Base-by-base conservation (phyloP, 495 filamentous ascomycete species). In the Penicillium cosmopolitanum region DNA sequence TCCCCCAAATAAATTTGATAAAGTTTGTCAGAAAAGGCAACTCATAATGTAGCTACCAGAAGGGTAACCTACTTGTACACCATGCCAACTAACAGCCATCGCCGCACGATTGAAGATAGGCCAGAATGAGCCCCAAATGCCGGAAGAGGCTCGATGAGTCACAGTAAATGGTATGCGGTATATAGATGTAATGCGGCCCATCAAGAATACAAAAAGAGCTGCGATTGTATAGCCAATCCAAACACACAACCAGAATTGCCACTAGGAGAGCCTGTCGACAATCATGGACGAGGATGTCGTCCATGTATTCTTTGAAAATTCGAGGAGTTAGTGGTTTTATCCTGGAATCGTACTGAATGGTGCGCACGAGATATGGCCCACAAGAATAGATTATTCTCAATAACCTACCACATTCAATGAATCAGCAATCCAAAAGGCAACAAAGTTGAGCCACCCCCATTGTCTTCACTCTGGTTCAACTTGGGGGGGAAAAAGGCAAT, bases 161-260 rank as follows among this genome's bases (percentile, higher is more conserved):
- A 95, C 90, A 2, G 92, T 90, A 69, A 93, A 95, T 4, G 89
- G 88, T 52, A 95, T 89, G 72, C 92, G 87, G 73, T 96, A 96
- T 18, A 84, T 87, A 13, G 91, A 87, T 44, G 89, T 90, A 61
- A 95, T 93, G 35, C 90, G 87, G 63, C 90, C 91, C 13, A 90
- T 93, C 65, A 85, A 38, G 66, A 81, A 86, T 56, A 95, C 83
- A 73, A 94, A 93, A 63, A 72, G 77, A 28, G 81, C 90, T 1
- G 90, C 82, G 58, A 95, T 86, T 33, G 84, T 77, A 67, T 95
- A 94, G 31, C 92, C 92, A 25, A 90, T 77, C 89, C 88, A 91
- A 15, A 87, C 84, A 66, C 90, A 93, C 5, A 96, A 75, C 92
- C 91, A 96, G 1, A 89, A 85, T 75, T 96, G 91, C 92, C 92